Base-by-base conservation (phyloP, 108 stramenopile species). In the Cyclotella sp. region DNA sequence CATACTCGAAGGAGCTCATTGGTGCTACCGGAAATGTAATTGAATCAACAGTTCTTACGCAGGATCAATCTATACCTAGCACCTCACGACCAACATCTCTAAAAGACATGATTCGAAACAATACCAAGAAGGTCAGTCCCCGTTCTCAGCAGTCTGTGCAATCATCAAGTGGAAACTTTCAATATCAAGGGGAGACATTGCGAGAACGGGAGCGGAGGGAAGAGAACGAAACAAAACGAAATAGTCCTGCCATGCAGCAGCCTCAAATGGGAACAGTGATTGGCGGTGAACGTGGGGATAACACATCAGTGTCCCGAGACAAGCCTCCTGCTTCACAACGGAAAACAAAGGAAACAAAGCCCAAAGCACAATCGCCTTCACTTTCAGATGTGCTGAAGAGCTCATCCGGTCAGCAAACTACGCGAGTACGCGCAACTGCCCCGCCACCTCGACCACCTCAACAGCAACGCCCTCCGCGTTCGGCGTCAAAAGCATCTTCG, bases 311-410 rank as follows among this genome's bases (percentile, higher is more conserved):
- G 24, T 64, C 63, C 5, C 43, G 34, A 16, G 16, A 64, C 4
- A 64, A 64, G 51, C 49, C 26, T 34, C 27, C 49, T 68, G 28
- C 64, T 21, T 3, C 24, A 14, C 45, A 65, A 46, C 10, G 64
- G 45, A 46, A 65, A 16, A 10, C 43, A 46, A 14, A 64, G 49
- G 30, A 39, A 64, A 19, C 63, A 11, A 49, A 27, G 42, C 21
- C 63, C 54, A 26, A 57, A 9, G 47, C 28, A 53, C 51, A 55
- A 49, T 68, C 76, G 47, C 61, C 72, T 40, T 44, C 65, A 22
- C 74, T 82, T 3, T 55, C 68, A 15, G 81, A 82, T 27, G 47
- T 82, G 13, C 63, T 82, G n/a, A 82, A 82, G 40, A 74, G 74
- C 22, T 57, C 81, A 30, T 54, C 70, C 45, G 28, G 52, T 47